A percentile compares a stretch with the other conserved stretches of the same genome.
phyloP scores from a whole-genome alignment of 1,284 basidiomycete species.

The Tetrapyrgos nigripes region DNA sequence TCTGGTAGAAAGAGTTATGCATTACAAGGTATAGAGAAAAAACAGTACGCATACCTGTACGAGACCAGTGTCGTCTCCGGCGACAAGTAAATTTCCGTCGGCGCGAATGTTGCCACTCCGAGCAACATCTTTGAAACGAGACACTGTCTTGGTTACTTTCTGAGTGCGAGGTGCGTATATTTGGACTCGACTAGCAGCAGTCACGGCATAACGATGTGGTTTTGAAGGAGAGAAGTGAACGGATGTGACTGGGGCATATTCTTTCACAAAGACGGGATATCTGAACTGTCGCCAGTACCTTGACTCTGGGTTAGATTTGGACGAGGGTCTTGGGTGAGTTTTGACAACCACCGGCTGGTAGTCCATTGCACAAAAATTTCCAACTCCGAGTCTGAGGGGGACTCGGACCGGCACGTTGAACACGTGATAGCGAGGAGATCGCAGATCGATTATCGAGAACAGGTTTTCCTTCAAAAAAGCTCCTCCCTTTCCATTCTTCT shows the following conservation, averaged over 20 bases:
- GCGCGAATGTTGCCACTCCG: slow-evolving; percentile 86
- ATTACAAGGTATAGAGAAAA: slow-evolving; percentile 6
- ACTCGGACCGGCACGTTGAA: too few species aligned
- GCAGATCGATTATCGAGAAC: slow-evolving; percentile 16
- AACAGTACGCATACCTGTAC: slow-evolving; percentile 70
- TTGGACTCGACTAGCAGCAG: slow-evolving; percentile 92
- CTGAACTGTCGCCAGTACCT: slow-evolving; percentile 85
- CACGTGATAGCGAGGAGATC: slow-evolving; percentile 24
- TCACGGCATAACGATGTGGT: slow-evolving; percentile 95
- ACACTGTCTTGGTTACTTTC: slow-evolving; percentile 95
- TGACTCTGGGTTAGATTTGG: slow-evolving; percentile 73
- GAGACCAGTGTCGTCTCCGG: slow-evolving; percentile 93
- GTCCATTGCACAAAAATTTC: slow-evolving; percentile 55
- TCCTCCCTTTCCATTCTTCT: slow-evolving; percentile 24
- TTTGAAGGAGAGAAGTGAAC: slow-evolving; percentile 87
- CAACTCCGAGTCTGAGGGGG: neutral
- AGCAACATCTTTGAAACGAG: slow-evolving; percentile 96
- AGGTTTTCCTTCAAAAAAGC: slow-evolving; percentile 9
- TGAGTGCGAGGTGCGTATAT: slow-evolving; percentile 96
- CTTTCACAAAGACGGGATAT: slow-evolving; percentile 90
- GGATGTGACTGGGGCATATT: slow-evolving; percentile 92
- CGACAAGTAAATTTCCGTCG: slow-evolving; percentile 95
- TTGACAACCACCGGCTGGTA: slow-evolving; percentile 79
- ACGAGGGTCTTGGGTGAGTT: slow-evolving; percentile 60
- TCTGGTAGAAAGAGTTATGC: slow-evolving; percentile 47